These are phyloP conservation scores for Sungouiozyma intestinalis DNA, from an alignment of 805 yeast genomes.

Conservation along the genomic window DNA sequence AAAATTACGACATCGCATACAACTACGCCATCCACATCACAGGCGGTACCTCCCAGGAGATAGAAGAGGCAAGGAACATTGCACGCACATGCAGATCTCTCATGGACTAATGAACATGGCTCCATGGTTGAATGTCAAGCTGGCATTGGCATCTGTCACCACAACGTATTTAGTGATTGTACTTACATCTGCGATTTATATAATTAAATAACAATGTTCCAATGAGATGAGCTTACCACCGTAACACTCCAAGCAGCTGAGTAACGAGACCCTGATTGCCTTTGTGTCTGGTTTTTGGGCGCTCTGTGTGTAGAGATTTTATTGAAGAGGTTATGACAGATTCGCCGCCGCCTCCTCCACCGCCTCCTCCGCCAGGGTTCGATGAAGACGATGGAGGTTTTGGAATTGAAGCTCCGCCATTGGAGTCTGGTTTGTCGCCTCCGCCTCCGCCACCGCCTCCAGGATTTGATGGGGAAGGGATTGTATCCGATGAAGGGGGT, in stretches of 20 bases:
- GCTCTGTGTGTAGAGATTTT: too few relatives aligned
- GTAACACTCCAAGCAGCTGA: too few relatives aligned
- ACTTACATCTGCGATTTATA: not conserved
- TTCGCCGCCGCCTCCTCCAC: slow-evolving; percentile 31
- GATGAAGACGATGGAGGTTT: slow-evolving; percentile 20
- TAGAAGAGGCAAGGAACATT: slow-evolving; percentile 80
- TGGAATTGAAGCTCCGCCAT: slow-evolving; percentile 19
- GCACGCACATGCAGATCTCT: slow-evolving; percentile 66
- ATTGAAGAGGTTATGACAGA: slow-evolving; percentile 3
- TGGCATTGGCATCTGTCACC: too few relatives aligned
- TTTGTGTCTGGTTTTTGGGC: too few relatives aligned
- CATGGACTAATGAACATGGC: slow-evolving; percentile 15
- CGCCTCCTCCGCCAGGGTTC: slow-evolving; percentile 26
- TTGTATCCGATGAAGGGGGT: not conserved
- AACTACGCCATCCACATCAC: slow-evolving; percentile 61
- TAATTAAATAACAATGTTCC: not conserved
- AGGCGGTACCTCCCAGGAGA: slow-evolving; percentile 69
- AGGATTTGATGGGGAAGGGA: slow-evolving; percentile 4
- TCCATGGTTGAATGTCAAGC: too few relatives aligned
- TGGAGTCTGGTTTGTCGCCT: slow-evolving; percentile 1
- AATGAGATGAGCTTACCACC: not conserved
- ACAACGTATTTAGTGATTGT: not conserved
- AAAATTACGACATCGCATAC: slow-evolving; percentile 59
- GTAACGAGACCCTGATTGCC: too few relatives aligned
- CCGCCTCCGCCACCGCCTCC: slow-evolving; percentile 23